These are phyloP conservation scores for Bryoerythrophyllum caledonicum DNA, from an alignment of 225 moss, liverwort and hornwort genomes.

Conservation along the genomic window DNA sequence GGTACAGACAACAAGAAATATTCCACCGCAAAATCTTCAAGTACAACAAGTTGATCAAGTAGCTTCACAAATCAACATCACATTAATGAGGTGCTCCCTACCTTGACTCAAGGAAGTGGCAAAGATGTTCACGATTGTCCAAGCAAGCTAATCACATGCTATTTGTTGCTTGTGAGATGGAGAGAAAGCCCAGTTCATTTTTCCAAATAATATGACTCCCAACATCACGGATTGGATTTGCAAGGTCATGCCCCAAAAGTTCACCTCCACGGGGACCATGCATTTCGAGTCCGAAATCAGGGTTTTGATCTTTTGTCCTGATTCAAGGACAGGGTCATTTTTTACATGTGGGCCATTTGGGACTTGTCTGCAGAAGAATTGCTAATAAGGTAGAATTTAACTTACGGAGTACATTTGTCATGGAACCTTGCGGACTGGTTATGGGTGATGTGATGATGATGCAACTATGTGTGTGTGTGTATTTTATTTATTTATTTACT, in stretches of 20 bases:
- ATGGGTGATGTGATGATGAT: no score
- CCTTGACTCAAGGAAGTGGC: not conserved
- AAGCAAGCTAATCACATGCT: not conserved
- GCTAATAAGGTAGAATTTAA: no score
- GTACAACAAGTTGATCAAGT: not conserved
- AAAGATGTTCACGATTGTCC: not conserved
- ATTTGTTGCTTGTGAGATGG: not conserved
- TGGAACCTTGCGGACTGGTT: no score
- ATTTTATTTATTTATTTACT: no score
- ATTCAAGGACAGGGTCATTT: not conserved
- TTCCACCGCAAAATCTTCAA: not conserved
- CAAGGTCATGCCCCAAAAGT: not conserved
- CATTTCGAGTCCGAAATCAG: slow-evolving; percentile 2
- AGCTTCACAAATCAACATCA: not conserved
- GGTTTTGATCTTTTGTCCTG: not conserved
- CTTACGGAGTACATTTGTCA: no score
- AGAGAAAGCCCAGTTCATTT: not conserved
- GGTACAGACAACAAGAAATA: not conserved
- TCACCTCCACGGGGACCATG: not conserved
- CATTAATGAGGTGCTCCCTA: not conserved
- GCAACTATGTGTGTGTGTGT: no score
- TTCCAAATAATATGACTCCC: not conserved
- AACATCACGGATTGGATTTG: not conserved
- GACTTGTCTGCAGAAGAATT: no score
- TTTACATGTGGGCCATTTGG: no score